These are phyloP conservation scores for Kluyveromyces marxianus DNA, from an alignment of 1,139 yeast genomes.

Conservation along the genomic window DNA sequence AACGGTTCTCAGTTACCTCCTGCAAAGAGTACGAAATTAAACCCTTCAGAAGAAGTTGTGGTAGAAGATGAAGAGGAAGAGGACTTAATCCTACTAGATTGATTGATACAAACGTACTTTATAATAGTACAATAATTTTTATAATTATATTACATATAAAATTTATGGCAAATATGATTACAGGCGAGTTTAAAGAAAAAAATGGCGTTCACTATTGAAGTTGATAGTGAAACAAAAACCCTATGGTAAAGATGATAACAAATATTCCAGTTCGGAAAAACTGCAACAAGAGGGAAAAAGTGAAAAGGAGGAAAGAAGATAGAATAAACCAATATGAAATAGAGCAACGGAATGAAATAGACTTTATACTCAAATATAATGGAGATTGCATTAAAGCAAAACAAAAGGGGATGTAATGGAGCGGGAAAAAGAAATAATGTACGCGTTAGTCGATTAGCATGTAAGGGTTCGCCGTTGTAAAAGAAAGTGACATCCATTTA, in stretches of 20 bases:
- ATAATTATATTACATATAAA: not conserved
- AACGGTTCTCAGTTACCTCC: not conserved
- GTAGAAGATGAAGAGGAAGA: not conserved
- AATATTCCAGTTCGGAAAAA: not conserved
- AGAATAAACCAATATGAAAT: no score
- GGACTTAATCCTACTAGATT: slow-evolving; percentile 1
- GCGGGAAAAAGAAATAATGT: no score
- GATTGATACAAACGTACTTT: not conserved
- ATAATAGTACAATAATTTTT: not conserved
- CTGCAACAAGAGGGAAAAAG: no score
- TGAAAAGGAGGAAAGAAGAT: no score
- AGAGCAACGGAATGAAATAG: no score
- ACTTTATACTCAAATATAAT: no score
- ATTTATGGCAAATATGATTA: not conserved
- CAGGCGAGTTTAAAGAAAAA: not conserved
- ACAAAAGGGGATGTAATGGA: no score
- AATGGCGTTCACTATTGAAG: not conserved
- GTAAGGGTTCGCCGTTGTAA: no score
- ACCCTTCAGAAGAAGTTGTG: not conserved
- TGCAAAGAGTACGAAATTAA: not conserved
- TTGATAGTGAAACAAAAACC: not conserved
- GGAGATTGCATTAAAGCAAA: no score
- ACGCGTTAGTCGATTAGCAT: no score
- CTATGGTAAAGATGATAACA: no score
- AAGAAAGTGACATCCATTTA: no score